Percentiles rank a stretch among this genome's conserved stretches.
These are phyloP conservation scores for Cichorium intybus DNA, from an alignment of 140 eudicot species.

Conservation along the genomic window DNA sequence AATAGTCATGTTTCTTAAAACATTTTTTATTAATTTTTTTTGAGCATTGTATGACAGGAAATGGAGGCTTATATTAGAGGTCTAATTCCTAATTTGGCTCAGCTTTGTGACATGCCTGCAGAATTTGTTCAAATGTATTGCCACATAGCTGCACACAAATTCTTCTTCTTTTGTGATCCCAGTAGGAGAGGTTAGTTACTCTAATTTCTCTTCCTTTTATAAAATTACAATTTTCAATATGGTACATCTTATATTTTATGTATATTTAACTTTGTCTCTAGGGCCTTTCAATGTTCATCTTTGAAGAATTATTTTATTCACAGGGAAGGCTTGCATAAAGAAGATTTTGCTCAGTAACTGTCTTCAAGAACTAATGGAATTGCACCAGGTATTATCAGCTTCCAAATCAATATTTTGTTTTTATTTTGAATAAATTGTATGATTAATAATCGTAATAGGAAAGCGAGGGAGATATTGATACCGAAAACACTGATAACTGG, in stretches of 20 bases:
- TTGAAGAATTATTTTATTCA: constrained; percentile 17
- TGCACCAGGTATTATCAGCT: constrained; percentile 78
- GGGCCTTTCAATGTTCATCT: not conserved
- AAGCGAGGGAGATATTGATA: constrained; percentile 97
- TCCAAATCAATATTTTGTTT: too few species aligned
- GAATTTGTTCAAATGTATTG: constrained; percentile 62
- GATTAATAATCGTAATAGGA: constrained; percentile 46
- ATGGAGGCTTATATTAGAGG: constrained; percentile 97
- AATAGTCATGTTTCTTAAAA: not conserved
- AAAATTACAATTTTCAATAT: not conserved
- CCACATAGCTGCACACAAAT: constrained; percentile 73
- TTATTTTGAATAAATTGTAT: not conserved
- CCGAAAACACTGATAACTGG: constrained; percentile 99
- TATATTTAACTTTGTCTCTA: not conserved
- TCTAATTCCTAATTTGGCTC: constrained; percentile 97
- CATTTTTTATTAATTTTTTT: not conserved
- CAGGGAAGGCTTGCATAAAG: constrained; percentile 99
- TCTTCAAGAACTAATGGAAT: constrained; percentile 98
- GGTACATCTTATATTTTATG: not conserved
- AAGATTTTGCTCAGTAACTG: constrained; percentile 94
- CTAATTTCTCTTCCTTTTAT: not conserved
- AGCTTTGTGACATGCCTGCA: constrained; percentile 75
- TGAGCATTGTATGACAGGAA: constrained; percentile 46
- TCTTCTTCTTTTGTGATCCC: constrained; percentile 98
- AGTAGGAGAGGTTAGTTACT: constrained; percentile 74